These are phyloP conservation scores for Marsdenia floribunda DNA, from an alignment of 257 asterid genomes.

Conservation along the genomic window DNA sequence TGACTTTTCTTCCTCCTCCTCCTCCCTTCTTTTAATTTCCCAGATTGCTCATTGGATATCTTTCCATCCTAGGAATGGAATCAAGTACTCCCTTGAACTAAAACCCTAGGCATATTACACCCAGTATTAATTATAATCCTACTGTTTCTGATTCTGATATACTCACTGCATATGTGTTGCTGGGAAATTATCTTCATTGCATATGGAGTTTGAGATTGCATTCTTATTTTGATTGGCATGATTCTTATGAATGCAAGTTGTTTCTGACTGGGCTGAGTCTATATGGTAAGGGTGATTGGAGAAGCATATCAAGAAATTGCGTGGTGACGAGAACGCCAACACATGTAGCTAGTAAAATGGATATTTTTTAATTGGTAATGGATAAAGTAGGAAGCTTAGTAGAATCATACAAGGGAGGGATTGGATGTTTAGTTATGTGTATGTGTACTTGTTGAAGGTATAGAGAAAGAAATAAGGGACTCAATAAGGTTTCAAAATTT, in stretches of 20 bases:
- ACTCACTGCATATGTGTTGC: too few species aligned
- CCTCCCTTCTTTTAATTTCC: neutral
- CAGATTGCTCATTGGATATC: neutral
- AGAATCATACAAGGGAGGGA: neutral
- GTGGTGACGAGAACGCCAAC: conserved; percentile 91
- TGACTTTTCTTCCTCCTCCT: neutral
- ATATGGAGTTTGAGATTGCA: neutral
- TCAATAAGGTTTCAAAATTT: neutral
- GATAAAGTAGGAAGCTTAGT: neutral
- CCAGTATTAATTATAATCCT: too few species aligned
- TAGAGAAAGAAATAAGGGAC: neutral
- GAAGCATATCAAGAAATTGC: conserved; percentile 88
- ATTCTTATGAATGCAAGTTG: conserved; percentile 29
- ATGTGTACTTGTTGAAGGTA: neutral
- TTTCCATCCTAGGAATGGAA: neutral
- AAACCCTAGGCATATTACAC: neutral
- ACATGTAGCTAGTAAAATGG: conserved; percentile 90
- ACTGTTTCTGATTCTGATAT: too few species aligned
- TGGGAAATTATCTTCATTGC: too few species aligned
- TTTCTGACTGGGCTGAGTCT: conserved; percentile 61
- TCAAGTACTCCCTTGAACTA: neutral
- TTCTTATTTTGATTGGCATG: neutral
- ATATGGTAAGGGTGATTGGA: conserved; percentile 91
- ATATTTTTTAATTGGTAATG: neutral
- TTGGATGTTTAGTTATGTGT: neutral